Evolutionary conservation across 345 rosid species (phyloP).

Genomic region (Eucalyptus grandis): DNA sequence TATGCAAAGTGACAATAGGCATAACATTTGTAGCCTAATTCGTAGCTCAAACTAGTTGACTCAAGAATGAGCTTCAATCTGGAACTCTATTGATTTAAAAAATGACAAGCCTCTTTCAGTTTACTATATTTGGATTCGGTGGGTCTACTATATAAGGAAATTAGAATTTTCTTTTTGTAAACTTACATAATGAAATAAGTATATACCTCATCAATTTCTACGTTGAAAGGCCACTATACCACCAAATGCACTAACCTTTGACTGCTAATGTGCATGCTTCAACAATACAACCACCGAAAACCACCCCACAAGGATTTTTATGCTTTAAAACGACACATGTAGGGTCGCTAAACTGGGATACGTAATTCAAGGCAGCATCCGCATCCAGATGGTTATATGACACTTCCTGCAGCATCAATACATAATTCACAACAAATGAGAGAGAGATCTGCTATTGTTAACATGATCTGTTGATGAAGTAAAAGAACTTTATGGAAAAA

Average conservation of each 20-base stretch:
- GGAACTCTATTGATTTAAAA: neutral
- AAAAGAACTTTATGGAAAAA: too few species aligned
- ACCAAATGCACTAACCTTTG: constrained; percentile 84
- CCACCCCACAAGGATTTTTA: constrained; percentile 89
- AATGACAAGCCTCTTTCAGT: neutral
- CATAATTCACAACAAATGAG: neutral
- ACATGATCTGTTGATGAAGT: too few species aligned
- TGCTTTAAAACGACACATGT: constrained; percentile 90
- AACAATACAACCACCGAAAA: constrained; percentile 63
- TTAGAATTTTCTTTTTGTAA: neutral
- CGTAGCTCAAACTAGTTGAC: neutral
- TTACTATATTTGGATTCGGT: too few species aligned
- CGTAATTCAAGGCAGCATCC: constrained; percentile 97
- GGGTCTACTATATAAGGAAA: neutral
- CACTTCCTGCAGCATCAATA: constrained; percentile 56
- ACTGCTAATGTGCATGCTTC: constrained; percentile 90
- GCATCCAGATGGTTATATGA: constrained; percentile 93
- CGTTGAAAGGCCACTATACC: constrained; percentile 90
- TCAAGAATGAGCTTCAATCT: neutral
- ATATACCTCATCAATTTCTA: constrained; percentile 80
- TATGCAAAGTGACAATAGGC: neutral
- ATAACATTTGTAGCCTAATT: neutral
- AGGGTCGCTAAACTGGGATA: constrained; percentile 70
- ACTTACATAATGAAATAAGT: neutral
- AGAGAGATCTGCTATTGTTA: too few species aligned